These are phyloP conservation scores for Astragalus glycyphyllos DNA, from an alignment of 306 rosid genomes.

Conservation along the genomic window DNA sequence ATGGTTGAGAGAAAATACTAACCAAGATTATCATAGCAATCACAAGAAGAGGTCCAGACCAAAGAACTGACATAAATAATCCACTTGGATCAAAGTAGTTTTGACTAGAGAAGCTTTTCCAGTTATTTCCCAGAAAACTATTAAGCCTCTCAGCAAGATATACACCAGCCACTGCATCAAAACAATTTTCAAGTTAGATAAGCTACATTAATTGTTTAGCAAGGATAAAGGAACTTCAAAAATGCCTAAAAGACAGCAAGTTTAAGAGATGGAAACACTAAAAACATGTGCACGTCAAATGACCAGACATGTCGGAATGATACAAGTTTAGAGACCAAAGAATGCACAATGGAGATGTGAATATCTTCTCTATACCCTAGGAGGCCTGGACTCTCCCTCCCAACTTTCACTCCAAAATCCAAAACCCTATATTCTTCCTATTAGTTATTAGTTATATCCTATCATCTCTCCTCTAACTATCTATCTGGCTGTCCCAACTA, in stretches of 20 bases:
- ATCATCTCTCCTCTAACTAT: background rate
- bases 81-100: slow-evolving; percentile 91
- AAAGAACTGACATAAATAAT: slow-evolving; percentile 74
- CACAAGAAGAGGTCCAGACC: slow-evolving; percentile 96
- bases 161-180: slow-evolving; percentile 85
- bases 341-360: background rate
- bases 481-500: background rate
- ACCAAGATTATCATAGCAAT: slow-evolving; percentile 90
- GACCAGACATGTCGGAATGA: background rate
- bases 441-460: background rate
- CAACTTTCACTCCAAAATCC: background rate
- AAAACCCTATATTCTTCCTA: background rate
- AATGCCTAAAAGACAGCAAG: slow-evolving; percentile 4
- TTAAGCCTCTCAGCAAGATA: slow-evolving; percentile 86
- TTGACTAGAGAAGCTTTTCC: slow-evolving; percentile 84
- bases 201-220: slow-evolving; percentile 13
- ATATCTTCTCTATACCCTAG: background rate
- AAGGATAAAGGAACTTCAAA: slow-evolving; percentile 22
- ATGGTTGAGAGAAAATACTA: slow-evolving; percentile 44
- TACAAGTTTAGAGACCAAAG: background rate
- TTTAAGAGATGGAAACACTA: slow-evolving; percentile 15
- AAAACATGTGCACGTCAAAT: background rate
- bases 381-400: background rate
- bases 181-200: slow-evolving; percentile 37
- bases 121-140: slow-evolving; percentile 61